These are phyloP conservation scores for Aspergillus niger DNA, from an alignment of 2,329 filamentous ascomycete genomes.

Conservation along the genomic window DNA sequence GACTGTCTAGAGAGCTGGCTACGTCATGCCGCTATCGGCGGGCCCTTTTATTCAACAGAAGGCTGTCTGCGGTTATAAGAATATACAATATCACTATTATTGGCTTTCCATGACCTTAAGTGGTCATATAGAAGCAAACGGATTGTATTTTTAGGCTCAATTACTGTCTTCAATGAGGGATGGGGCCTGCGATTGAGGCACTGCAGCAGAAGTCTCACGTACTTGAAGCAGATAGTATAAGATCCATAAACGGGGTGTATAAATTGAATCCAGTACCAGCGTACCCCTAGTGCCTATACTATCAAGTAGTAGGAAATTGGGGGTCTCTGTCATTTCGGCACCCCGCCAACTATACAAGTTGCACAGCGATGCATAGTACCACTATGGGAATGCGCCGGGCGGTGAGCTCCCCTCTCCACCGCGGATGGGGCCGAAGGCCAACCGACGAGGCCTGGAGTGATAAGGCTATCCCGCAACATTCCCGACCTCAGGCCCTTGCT, in stretches of 20 bases:
- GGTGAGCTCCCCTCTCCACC: background rate
- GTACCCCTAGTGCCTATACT: slow-evolving; percentile 45
- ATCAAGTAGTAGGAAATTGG: slow-evolving; percentile 61
- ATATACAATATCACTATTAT: background rate
- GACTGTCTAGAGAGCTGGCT: background rate
- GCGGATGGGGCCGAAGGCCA: background rate
- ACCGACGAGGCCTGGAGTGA: background rate
- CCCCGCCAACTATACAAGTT: no score
- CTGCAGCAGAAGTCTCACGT: slow-evolving; percentile 90
- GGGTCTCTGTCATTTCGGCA: slow-evolving; percentile 67
- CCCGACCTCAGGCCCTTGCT: background rate
- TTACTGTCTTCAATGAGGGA: slow-evolving; percentile 58
- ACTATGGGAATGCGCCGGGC: background rate
- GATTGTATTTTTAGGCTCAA: background rate
- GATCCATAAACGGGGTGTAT: slow-evolving; percentile 51
- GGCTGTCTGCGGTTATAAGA: background rate
- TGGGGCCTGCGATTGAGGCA: slow-evolving; percentile 91
- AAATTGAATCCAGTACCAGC: no score
- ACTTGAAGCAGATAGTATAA: slow-evolving; percentile 79
- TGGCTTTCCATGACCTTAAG: background rate
- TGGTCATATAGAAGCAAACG: background rate
- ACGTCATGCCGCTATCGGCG: background rate
- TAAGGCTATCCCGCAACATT: slow-evolving; percentile 1
- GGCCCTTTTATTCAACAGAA: background rate
- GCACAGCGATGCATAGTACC: background rate